Base-by-base conservation (phyloP, 805 yeast species). In the Debaryomyces hansenii region DNA sequence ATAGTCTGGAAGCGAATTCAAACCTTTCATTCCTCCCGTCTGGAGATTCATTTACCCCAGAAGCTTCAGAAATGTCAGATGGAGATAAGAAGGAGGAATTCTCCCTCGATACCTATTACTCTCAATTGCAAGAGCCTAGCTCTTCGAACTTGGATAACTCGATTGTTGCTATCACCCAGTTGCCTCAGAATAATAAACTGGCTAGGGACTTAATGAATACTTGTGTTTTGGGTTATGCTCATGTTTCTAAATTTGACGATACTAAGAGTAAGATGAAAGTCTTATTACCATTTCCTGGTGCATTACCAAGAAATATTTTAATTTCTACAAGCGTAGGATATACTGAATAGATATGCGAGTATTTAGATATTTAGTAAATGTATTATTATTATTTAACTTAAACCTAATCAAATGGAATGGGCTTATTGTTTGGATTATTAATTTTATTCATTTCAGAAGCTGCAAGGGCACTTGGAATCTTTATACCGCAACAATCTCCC, bases 401-500 rank as follows among this genome's bases (percentile, higher is more conserved):
- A 33, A 21, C 14, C 44, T 58, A 87, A 63, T 87, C 94, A 70
- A 85, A 87, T 1, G 92, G 92, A 18, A 86, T 67, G 11, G 77
- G 79, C 50, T 62, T 73, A 4, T 48, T 41, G n/a, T 18, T 11
- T 10, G 39, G 31, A 45, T 62, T 63, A 28, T 58, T 56, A 28
- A 62, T 41, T 36, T 49, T 67, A 43, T 73, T 69, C 66, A 80
- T 69, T 50, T 82, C 84, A 12, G 84, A 78, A 0, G 97, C 99
- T 0, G 97, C 98, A 46, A 90, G 80, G 0, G 97, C 97, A 67
- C 97, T 90, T 0, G 99, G 99, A 1, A 94, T 79, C 60, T 89
- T 88, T 42, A 94, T 94, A 6, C 99, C 99, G 70, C 99, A 94
- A 60, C 99, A 94, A 63, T 94, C 98, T 7, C 96, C 98, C 96